Evolutionary conservation across 2,329 filamentous ascomycete species (phyloP).

Genomic region (Bipolaris zeicola): DNA sequence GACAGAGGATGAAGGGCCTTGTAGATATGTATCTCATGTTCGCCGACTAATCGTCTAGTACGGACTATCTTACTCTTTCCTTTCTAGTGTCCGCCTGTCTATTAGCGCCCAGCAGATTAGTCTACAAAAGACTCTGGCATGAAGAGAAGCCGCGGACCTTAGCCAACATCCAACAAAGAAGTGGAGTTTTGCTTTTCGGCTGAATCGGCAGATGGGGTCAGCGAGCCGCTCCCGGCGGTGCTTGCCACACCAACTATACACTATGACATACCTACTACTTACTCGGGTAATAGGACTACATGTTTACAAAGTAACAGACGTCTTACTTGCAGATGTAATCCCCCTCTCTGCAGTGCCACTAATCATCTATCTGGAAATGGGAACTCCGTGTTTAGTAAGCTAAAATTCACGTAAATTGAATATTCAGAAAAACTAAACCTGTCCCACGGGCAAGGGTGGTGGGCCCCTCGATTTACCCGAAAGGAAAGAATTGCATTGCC

Average conservation of each 20-base stretch:
- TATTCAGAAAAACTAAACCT: not conserved
- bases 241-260: slow-evolving; percentile 3
- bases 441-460: not conserved
- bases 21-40: slow-evolving; percentile 9
- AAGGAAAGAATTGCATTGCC: slow-evolving; percentile 6
- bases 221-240: slow-evolving; percentile 6
- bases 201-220: slow-evolving; percentile 1
- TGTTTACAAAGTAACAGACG: not conserved
- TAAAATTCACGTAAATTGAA: not conserved
- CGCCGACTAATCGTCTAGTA: not conserved
- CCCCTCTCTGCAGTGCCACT: not conserved
- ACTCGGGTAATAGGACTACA: not conserved
- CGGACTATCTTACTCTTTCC: not conserved
- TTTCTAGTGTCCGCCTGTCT: not conserved
- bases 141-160: no score
- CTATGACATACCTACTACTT: not conserved
- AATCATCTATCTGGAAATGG: not conserved
- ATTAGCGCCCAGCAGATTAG: slow-evolving; percentile 6
- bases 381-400: not conserved
- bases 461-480: slow-evolving; percentile 4
- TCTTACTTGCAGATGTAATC: not conserved
- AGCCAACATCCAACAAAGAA: not conserved
- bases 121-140: not conserved
- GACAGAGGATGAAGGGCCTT: slow-evolving; percentile 6
- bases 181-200: slow-evolving; percentile 11